Evolutionary conservation across 331 rosid genomes (phyloP).

Genomic region (Cucumis variabilis): DNA sequence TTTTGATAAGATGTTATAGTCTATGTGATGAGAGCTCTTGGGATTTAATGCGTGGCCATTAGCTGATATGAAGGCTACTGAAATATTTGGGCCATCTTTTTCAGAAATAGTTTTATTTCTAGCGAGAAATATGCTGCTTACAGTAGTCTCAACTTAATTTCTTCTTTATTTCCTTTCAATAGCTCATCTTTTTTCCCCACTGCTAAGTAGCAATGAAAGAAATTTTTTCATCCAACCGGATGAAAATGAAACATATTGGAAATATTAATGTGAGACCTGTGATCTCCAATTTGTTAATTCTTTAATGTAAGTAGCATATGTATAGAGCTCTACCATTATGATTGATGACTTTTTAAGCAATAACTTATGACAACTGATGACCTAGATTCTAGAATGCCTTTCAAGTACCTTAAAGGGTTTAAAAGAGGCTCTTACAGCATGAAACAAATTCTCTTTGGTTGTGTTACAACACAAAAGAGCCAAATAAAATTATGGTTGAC

Average conservation of each 20-base stretch:
- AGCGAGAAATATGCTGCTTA: neutral
- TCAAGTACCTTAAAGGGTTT: neutral
- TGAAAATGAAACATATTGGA: neutral
- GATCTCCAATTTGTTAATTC: neutral
- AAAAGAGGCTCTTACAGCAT: neutral
- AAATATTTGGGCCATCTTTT: conserved; percentile 12
- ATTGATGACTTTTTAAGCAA: neutral
- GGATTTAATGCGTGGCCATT: neutral
- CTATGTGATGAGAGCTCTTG: conserved; percentile 14
- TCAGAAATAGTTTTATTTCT: neutral
- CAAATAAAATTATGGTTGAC: neutral
- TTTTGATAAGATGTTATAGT: neutral
- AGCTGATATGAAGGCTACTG: neutral
- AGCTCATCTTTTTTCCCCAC: neutral
- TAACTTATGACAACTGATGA: too few relatives aligned
- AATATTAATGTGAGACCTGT: neutral
- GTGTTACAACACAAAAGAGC: neutral
- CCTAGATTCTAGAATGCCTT: neutral
- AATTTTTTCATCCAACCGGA: neutral
- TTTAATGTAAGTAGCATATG: too few relatives aligned
- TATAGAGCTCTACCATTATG: neutral
- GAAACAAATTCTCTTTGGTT: neutral
- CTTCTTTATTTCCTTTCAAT: neutral
- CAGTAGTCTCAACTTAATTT: neutral
- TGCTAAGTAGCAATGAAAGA: neutral